Evolutionary conservation across 2,329 filamentous ascomycete genomes (phyloP).

Genomic region (Penicillium vulpinum): DNA sequence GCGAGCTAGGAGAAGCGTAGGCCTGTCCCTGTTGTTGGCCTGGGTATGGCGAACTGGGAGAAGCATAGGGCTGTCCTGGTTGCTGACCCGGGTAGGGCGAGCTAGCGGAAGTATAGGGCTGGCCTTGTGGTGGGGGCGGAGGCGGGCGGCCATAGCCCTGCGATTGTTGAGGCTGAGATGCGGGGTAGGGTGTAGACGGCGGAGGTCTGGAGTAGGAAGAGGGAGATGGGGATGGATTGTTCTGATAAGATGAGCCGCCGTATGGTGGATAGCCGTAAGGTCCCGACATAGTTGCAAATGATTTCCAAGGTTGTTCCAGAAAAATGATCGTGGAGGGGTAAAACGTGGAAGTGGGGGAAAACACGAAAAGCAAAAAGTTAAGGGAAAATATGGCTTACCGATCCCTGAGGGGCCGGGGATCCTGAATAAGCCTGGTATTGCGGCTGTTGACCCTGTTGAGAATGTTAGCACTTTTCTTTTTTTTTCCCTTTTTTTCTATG

Average conservation of each 20-base stretch:
- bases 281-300: too few relatives aligned
- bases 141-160: conserved; percentile 46
- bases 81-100: conserved; percentile 25
- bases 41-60: conserved; percentile 17
- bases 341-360: conserved; percentile 12
- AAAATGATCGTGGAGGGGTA: conserved; percentile 10
- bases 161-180: conserved; percentile 10
- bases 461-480: neutral
- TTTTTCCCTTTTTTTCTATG: conserved; percentile 15
- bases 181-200: conserved; percentile 30
- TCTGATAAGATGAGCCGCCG: conserved; percentile 34
- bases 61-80: neutral
- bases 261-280: conserved; percentile 41
- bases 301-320: conserved; percentile 13
- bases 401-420: conserved; percentile 33
- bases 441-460: conserved; percentile 34
- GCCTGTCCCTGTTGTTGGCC: conserved; percentile 11
- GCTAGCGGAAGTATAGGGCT: conserved; percentile 28
- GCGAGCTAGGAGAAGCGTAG: conserved; percentile 11
- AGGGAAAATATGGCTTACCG: conserved; percentile 37
- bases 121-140: conserved; percentile 41
- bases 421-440: conserved; percentile 60
- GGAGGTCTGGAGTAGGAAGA: conserved; percentile 33
- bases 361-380: conserved; percentile 11
- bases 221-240: conserved; percentile 34